phyloP scores from a whole-genome alignment of 2,329 filamentous ascomycete genomes.

The Paramyrothecium sp. region DNA sequence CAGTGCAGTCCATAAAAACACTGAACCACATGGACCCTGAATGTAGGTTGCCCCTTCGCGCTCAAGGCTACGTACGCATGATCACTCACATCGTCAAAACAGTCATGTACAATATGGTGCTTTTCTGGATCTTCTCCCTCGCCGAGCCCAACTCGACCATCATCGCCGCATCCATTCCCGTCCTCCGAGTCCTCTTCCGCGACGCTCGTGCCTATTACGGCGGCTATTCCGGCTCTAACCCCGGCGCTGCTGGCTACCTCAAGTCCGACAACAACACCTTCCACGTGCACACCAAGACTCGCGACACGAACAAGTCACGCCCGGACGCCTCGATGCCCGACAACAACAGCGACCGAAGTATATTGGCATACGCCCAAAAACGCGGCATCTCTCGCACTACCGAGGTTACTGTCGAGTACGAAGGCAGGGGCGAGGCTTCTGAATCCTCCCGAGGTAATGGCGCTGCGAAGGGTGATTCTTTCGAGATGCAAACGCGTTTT shows the following conservation, averaged over 20 bases:
- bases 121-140: constrained; percentile 1
- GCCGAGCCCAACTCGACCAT: neutral
- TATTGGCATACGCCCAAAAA: neutral
- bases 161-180: neutral
- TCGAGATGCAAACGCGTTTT: too few species aligned
- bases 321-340: neutral
- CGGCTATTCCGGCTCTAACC: neutral
- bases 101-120: neutral
- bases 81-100: neutral
- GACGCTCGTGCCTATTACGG: neutral
- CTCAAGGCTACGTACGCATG: neutral
- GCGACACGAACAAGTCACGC: neutral
- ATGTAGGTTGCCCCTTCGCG: neutral
- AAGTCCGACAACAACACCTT: neutral
- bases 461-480: too few species aligned
- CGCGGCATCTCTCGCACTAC: neutral
- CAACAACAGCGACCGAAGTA: neutral
- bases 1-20: neutral
- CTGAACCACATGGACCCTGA: neutral
- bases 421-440: too few species aligned
- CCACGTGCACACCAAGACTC: neutral
- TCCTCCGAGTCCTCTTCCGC: neutral
- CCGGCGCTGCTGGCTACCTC: neutral
- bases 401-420: neutral
- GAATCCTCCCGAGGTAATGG: too few species aligned